Conservation (phyloP, 176 grass and related monocot species). For the Stipa capillata region DNA sequence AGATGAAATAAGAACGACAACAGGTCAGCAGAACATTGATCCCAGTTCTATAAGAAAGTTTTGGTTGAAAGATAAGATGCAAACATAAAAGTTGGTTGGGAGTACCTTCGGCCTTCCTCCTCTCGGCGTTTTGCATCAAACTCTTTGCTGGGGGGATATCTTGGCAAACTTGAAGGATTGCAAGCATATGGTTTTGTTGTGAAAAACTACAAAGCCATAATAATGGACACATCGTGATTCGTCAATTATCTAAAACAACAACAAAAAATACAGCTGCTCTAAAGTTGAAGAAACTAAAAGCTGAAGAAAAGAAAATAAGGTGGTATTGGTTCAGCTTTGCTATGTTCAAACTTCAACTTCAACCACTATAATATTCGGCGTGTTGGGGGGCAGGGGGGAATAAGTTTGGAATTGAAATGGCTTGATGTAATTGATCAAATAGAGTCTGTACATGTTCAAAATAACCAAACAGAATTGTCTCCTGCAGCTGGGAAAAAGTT, state of each 20-base stretch:
- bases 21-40: background rate
- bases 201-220: constrained; percentile 68
- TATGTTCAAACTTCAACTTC: background rate
- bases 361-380: background rate
- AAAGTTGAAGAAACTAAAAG: background rate
- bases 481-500: background rate
- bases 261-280: no score
- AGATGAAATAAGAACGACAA: background rate
- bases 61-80: background rate
- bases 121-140: constrained; percentile 92
- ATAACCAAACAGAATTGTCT: background rate
- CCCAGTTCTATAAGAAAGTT: background rate
- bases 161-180: constrained; percentile 87
- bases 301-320: background rate
- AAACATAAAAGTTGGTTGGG: background rate
- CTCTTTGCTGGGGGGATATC: constrained; percentile 93
- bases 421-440: background rate
- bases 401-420: background rate
- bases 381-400: no score
- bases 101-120: constrained; percentile 81
- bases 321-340: background rate
- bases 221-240: background rate
- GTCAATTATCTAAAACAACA: background rate
- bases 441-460: background rate
- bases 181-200: constrained; percentile 83